phyloP scores from a whole-genome alignment of 768 basidiomycete genomes.

The Leucocoprinus sp. region DNA sequence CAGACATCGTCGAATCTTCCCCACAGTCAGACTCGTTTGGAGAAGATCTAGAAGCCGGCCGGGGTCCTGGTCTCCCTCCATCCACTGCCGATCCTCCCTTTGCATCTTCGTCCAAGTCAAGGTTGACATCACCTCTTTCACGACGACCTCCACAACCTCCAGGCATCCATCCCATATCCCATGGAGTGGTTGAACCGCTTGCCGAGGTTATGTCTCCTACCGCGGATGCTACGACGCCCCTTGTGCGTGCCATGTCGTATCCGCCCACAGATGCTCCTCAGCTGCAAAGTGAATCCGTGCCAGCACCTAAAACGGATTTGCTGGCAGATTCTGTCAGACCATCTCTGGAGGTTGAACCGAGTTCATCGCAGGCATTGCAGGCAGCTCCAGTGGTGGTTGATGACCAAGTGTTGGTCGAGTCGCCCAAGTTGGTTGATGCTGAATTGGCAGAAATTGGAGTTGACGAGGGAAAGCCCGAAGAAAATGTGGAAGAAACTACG shows the following conservation, averaged over 20 bases:
- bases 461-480: conserved; percentile 1
- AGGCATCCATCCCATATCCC: background rate
- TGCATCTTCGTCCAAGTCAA: background rate
- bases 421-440: conserved; percentile 4
- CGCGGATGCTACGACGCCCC: conserved; percentile 13
- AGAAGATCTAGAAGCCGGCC: conserved; percentile 42
- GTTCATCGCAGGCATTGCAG: background rate
- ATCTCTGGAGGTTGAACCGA: conserved; percentile 2
- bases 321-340: conserved; percentile 7
- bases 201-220: conserved; percentile 4
- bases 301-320: background rate
- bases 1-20: conserved; percentile 47
- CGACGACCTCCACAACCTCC: background rate
- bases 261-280: conserved; percentile 12
- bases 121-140: no score
- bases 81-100: background rate
- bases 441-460: conserved; percentile 1
- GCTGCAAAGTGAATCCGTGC: no score
- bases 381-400: background rate
- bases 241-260: conserved; percentile 14
- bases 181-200: conserved; percentile 7
- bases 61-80: conserved; percentile 27
- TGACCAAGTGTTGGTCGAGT: conserved; percentile 1
- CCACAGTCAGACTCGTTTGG: conserved; percentile 34
- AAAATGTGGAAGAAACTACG: conserved; percentile 21